Conservation (phyloP, 345 rosid species). For the Salix suchowensis region DNA sequence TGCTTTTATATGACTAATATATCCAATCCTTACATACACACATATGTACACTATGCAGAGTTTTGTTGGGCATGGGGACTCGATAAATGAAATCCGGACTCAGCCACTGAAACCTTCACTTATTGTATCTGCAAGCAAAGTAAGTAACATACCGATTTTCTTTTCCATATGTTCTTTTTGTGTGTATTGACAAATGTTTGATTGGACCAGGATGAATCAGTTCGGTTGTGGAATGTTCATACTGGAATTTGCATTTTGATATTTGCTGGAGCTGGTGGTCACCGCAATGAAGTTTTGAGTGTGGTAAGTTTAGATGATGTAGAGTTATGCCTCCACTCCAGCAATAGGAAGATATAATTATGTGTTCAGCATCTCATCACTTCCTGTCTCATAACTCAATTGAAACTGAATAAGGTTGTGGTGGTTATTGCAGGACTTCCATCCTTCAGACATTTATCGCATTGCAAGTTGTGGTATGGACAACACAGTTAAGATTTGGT, state of each 20-base stretch:
- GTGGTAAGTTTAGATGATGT: slow-evolving; percentile 49
- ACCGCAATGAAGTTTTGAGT: slow-evolving; percentile 93
- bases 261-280: slow-evolving; percentile 98
- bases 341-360: neutral
- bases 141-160: slow-evolving; percentile 19
- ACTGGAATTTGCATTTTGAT: slow-evolving; percentile 92
- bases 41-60: slow-evolving; percentile 42
- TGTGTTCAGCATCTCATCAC: neutral
- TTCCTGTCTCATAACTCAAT: neutral
- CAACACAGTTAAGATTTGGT: slow-evolving; percentile 92
- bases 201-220: slow-evolving; percentile 79
- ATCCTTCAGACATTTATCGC: slow-evolving; percentile 77
- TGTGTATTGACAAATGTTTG: neutral
- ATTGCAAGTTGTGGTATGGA: slow-evolving; percentile 98
- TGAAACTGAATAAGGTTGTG: neutral
- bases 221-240: slow-evolving; percentile 92
- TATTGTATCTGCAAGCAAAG: slow-evolving; percentile 93
- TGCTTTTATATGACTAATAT: too few species aligned
- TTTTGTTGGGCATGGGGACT: slow-evolving; percentile 97
- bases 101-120: slow-evolving; percentile 88
- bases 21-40: too few species aligned
- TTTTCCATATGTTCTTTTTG: slow-evolving; percentile 8
- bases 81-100: slow-evolving; percentile 91
- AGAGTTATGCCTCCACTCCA: neutral
- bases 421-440: slow-evolving; percentile 66